Evolutionary conservation across 1,139 yeast species (phyloP).

Genomic region (Zhuliangozyma parablackwelliae): DNA sequence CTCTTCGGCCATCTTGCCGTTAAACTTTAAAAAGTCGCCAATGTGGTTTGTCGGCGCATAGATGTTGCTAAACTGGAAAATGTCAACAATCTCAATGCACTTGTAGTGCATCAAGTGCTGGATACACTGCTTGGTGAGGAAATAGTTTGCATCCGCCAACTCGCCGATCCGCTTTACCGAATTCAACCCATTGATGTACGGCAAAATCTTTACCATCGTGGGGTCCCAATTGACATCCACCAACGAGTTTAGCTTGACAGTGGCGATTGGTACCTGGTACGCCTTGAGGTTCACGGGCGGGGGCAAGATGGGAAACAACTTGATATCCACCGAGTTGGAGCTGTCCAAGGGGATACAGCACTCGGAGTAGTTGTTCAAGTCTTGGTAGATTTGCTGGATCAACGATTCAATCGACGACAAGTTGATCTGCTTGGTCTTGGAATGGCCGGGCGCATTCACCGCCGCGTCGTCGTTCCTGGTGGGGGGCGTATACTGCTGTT

Average conservation of each 20-base stretch:
- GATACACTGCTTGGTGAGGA: slow-evolving; percentile 77
- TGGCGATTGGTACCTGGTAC: slow-evolving; percentile 83
- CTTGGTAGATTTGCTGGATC: slow-evolving; percentile 86
- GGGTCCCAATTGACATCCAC: slow-evolving; percentile 97
- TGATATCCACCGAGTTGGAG: slow-evolving; percentile 87
- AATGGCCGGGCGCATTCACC: slow-evolving; percentile 35
- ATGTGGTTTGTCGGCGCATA: slow-evolving; percentile 87
- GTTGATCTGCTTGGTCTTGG: slow-evolving; percentile 38
- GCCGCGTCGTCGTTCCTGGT: slow-evolving; percentile 4
- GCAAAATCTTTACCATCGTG: slow-evolving; percentile 83
- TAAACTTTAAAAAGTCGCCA: slow-evolving; percentile 59
- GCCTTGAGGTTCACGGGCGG: slow-evolving; percentile 76
- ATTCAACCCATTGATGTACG: slow-evolving; percentile 83
- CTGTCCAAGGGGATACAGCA: slow-evolving; percentile 91
- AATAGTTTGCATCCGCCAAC: slow-evolving; percentile 76
- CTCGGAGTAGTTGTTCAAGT: slow-evolving; percentile 89
- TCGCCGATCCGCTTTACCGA: slow-evolving; percentile 74
- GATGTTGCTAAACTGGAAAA: slow-evolving; percentile 82
- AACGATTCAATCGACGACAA: slow-evolving; percentile 69
- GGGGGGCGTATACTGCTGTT: slow-evolving; percentile 1
- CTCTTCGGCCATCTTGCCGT: slow-evolving; percentile 62
- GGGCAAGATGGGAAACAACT: slow-evolving; percentile 79
- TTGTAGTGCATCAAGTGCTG: slow-evolving; percentile 89
- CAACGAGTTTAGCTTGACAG: slow-evolving; percentile 64
- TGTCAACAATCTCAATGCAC: slow-evolving; percentile 76